Conservation (phyloP, 352 stramenopile species). For the Pythium insidiosum region DNA sequence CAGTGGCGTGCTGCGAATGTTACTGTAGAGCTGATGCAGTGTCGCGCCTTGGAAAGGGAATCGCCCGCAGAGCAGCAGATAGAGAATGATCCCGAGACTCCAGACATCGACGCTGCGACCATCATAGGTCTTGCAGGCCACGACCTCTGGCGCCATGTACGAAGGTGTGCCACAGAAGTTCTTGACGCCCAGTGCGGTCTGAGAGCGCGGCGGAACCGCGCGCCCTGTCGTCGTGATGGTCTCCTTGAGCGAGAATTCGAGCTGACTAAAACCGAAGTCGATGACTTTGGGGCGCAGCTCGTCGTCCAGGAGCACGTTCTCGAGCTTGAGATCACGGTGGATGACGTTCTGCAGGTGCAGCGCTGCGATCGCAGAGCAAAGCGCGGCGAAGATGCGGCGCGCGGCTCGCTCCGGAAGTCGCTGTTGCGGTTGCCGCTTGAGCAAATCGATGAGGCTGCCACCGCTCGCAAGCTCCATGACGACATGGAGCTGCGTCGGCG, state of each 20-base stretch:
- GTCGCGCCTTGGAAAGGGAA: conserved; percentile 82
- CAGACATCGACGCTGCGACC: conserved; percentile 40
- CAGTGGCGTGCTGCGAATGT: conserved; percentile 15
- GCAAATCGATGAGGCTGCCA: conserved; percentile 32
- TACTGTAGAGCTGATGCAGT: conserved; percentile 35
- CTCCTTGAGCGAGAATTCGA: conserved; percentile 27
- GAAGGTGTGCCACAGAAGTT: conserved; percentile 69
- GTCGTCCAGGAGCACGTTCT: conserved; percentile 59
- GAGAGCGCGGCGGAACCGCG: conserved; percentile 23
- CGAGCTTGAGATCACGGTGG: conserved; percentile 71
- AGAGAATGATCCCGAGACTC: conserved; percentile 52
- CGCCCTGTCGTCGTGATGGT: conserved; percentile 16
- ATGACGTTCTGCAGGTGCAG: conserved; percentile 51
- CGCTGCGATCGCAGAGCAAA: conserved; percentile 24
- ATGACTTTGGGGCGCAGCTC: conserved; percentile 29
- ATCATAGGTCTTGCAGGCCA: conserved; percentile 45
- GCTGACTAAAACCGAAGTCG: conserved; percentile 66
- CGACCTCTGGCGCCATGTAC: conserved; percentile 77
- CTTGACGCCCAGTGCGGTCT: conserved; percentile 29
- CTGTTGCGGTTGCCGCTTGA: conserved; percentile 20
- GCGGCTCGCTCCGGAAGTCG: conserved; percentile 26
- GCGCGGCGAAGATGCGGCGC: conserved; percentile 29
- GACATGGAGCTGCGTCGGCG: conserved; percentile 39
- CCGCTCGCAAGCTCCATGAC: conserved; percentile 43
- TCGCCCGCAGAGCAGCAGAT: conserved; percentile 31